Conservation (phyloP, 2,329 filamentous ascomycete species). For the Fusarium torulosum region DNA sequence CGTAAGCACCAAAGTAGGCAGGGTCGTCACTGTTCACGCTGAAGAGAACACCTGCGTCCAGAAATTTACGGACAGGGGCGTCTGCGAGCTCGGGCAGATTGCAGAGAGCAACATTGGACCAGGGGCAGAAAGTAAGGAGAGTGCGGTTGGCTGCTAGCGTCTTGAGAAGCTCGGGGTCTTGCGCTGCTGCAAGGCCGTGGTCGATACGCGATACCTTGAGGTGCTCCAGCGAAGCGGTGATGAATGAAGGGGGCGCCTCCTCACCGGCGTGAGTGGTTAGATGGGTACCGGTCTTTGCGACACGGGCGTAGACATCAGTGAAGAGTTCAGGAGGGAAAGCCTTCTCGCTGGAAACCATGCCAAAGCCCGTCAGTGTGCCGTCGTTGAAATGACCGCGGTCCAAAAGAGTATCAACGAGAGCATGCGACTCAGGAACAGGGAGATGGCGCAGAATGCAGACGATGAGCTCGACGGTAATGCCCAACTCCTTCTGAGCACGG, state of each 20-base stretch:
- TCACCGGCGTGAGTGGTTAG: slow-evolving; percentile 83
- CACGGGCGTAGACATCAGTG: slow-evolving; percentile 66
- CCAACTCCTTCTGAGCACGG: slow-evolving; percentile 71
- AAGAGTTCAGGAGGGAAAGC: slow-evolving; percentile 71
- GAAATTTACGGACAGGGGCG: slow-evolving; percentile 70
- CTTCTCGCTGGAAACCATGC: slow-evolving; percentile 75
- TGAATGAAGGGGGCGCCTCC: slow-evolving; percentile 77
- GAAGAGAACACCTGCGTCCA: slow-evolving; percentile 74
- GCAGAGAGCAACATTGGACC: slow-evolving; percentile 72
- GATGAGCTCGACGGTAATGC: slow-evolving; percentile 74
- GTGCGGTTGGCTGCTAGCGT: slow-evolving; percentile 68
- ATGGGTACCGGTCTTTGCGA: slow-evolving; percentile 63
- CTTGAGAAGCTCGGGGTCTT: slow-evolving; percentile 69
- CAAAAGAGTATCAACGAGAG: slow-evolving; percentile 49
- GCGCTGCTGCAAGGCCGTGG: slow-evolving; percentile 75
- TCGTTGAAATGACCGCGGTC: slow-evolving; percentile 60
- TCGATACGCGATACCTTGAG: slow-evolving; percentile 77
- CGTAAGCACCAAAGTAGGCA: slow-evolving; percentile 81
- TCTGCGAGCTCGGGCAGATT: slow-evolving; percentile 47
- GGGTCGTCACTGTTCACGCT: slow-evolving; percentile 82
- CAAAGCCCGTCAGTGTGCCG: slow-evolving; percentile 71
- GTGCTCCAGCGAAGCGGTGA: slow-evolving; percentile 71
- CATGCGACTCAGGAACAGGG: slow-evolving; percentile 68
- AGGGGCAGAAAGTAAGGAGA: slow-evolving; percentile 77
- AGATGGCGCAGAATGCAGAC: slow-evolving; percentile 80